A percentile compares a stretch with the other conserved stretches of the same genome.
Conservation (phyloP, 2,329 filamentous ascomycete genomes). For the Monosporascus sp. region DNA sequence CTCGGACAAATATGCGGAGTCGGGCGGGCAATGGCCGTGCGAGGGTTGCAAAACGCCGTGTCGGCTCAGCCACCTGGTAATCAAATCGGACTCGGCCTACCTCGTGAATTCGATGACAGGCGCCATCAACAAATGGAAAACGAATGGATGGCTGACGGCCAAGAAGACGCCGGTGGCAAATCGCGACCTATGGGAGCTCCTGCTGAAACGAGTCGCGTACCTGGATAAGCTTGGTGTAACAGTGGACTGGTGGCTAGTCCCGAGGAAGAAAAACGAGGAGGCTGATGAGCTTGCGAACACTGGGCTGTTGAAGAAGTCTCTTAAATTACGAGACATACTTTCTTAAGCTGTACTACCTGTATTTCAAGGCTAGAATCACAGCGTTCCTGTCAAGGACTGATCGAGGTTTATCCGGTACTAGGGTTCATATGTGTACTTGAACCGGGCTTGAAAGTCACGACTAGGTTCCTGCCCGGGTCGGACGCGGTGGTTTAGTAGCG, state of each 20-base stretch:
- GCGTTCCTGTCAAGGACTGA: too few species aligned
- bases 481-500: too few species aligned
- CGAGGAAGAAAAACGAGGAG: constrained; percentile 5
- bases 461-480: too few species aligned
- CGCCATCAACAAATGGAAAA: constrained; percentile 6
- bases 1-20: neutral
- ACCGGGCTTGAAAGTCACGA: too few species aligned
- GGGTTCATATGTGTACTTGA: too few species aligned
- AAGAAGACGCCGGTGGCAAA: constrained; percentile 1
- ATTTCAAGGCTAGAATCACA: too few species aligned
- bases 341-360: too few species aligned
- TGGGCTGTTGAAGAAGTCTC: neutral
- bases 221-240: neutral
- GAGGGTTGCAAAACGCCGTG: constrained; percentile 3
- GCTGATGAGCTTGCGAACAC: constrained; percentile 6
- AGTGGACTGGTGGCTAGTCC: constrained; percentile 10
- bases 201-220: neutral
- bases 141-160: constrained; percentile 8
- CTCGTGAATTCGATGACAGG: constrained; percentile 9
- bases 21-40: constrained; percentile 6
- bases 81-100: constrained; percentile 13
- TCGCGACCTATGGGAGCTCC: constrained; percentile 1
- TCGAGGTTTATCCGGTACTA: too few species aligned
- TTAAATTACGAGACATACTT: too few species aligned
- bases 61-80: constrained; percentile 3